phyloP scores from a whole-genome alignment of 1,284 basidiomycete species.

The Boletus smithii region DNA sequence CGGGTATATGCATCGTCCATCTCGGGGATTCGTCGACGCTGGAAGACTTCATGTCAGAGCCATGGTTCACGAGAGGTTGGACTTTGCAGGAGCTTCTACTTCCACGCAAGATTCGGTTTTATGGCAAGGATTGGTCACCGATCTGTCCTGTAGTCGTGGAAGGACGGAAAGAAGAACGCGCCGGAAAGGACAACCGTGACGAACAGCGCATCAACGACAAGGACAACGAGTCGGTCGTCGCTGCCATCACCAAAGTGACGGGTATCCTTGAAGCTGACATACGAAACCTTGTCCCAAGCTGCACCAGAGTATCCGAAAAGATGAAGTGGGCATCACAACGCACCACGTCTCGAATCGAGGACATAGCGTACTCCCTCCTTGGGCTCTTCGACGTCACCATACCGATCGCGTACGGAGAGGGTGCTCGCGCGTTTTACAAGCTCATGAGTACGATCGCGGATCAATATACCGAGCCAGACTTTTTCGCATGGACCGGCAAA shows the following conservation, averaged over 20 bases:
- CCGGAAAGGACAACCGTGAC: slow-evolving; percentile 9
- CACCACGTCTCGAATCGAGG: slow-evolving; percentile 21
- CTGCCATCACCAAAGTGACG: slow-evolving; percentile 16
- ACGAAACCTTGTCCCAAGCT: slow-evolving; percentile 22
- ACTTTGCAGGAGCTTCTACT: slow-evolving; percentile 25
- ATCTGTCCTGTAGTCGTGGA: slow-evolving; percentile 18
- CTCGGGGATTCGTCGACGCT: slow-evolving; percentile 18
- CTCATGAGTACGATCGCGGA: slow-evolving; percentile 19
- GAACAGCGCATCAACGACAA: slow-evolving; percentile 26
- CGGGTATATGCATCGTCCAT: slow-evolving; percentile 26
- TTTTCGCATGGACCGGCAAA: slow-evolving; percentile 26
- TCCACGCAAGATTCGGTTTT: slow-evolving; percentile 26
- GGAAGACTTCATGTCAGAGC: slow-evolving; percentile 24
- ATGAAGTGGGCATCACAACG: slow-evolving; percentile 28
- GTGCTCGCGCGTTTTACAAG: slow-evolving; percentile 24
- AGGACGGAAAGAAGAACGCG: slow-evolving; percentile 19
- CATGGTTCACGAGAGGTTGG: slow-evolving; percentile 28
- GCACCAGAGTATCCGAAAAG: slow-evolving; percentile 23
- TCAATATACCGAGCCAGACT: slow-evolving; percentile 22
- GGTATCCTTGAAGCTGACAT: slow-evolving; percentile 25
- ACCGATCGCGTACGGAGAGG: slow-evolving; percentile 27
- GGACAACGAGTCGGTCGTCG: slow-evolving; percentile 22
- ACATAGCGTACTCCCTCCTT: slow-evolving; percentile 27
- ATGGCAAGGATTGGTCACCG: slow-evolving; percentile 27
- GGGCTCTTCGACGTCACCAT: slow-evolving; percentile 22